Base-by-base conservation (phyloP, 2,329 filamentous ascomycete species). In the Mariannaea elegans region DNA sequence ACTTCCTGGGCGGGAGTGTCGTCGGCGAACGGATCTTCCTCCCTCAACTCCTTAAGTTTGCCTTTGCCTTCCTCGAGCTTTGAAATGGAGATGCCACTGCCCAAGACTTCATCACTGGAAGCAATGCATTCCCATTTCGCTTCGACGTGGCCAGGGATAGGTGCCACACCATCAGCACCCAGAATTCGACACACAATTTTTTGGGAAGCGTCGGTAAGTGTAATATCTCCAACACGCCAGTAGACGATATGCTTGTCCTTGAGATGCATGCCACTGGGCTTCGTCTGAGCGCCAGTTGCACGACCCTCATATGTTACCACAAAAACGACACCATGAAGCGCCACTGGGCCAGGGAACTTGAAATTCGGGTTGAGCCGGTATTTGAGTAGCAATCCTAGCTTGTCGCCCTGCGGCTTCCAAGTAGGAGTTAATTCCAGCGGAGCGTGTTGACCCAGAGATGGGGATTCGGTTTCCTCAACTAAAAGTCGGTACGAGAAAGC, bases 401-500 rank as follows among this genome's bases (percentile, higher is more conserved):
- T 94, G 63, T 90, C 89, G 41, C 91, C 86, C 70, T 95, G 90
- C 2, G 92, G 82, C 73, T 94, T 96, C 93, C 94, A 97, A 1
- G 84, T 84, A 3, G 92, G 90, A 18, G 85, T 87, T 44, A 97
- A 80, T 14, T 90, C 79, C 12, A 97, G 79, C 0, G 94, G 93
- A 10, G 90, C 89, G 68, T 92, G 88, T 4, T 79, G 72, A 6
- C 76, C 77, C 5, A 84, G 76, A 2, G 76, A 64, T 2, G 76
- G 63, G 5, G 76, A 67, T n/a, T 85, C 81, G 38, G 76, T 70
- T 16, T 86, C 82, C 29, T 93, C 88, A 27, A 91, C 77, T 66
- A 95, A 92, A 10, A 97, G 82, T 70, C 94, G 91, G 76, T 98
- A 99, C 60, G 95, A 97, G 80, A 99, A 98, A 7, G 90, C 94